Conservation (phyloP, 2,329 filamentous ascomycete genomes). For the Huntiella omanensis region DNA sequence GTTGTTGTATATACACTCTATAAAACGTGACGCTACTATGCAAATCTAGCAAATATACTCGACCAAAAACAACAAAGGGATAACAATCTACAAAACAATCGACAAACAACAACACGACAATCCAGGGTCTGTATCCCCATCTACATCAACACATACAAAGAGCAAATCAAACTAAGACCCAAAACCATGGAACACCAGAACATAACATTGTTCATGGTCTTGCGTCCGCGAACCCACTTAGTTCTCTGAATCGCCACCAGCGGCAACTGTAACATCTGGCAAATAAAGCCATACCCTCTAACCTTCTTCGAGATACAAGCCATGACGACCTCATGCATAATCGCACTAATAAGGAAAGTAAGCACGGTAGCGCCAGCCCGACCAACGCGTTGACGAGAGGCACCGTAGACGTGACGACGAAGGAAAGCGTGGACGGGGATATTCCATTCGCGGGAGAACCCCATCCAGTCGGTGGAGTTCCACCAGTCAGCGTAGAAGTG, state of each 20-base stretch:
- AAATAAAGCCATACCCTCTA: conserved; percentile 77
- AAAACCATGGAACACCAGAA: conserved; percentile 90
- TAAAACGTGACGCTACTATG: background rate
- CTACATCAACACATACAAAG: conserved; percentile 32
- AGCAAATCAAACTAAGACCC: conserved; percentile 57
- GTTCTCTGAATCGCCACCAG: conserved; percentile 84
- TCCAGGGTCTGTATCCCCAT: background rate
- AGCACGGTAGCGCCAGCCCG: conserved; percentile 63
- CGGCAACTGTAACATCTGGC: conserved; percentile 92
- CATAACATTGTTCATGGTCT: conserved; percentile 69
- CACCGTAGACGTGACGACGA: conserved; percentile 80
- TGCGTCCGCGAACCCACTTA: conserved; percentile 51
- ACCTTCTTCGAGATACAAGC: conserved; percentile 96
- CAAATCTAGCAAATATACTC: too few relatives aligned
- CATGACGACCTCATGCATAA: conserved; percentile 92
- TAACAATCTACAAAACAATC: background rate
- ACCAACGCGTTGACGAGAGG: conserved; percentile 58
- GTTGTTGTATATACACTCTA: too few relatives aligned
- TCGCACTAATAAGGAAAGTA: conserved; percentile 75
- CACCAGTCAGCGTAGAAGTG: conserved; percentile 76
- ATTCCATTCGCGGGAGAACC: conserved; percentile 94
- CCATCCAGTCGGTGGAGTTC: conserved; percentile 76
- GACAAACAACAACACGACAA: background rate
- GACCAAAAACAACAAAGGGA: background rate
- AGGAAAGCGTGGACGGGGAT: conserved; percentile 95